A percentile compares a stretch with the other conserved stretches of the same genome.
Evolutionary conservation across 1,284 basidiomycete species (phyloP).

Genomic region (Sparassis latifolia): DNA sequence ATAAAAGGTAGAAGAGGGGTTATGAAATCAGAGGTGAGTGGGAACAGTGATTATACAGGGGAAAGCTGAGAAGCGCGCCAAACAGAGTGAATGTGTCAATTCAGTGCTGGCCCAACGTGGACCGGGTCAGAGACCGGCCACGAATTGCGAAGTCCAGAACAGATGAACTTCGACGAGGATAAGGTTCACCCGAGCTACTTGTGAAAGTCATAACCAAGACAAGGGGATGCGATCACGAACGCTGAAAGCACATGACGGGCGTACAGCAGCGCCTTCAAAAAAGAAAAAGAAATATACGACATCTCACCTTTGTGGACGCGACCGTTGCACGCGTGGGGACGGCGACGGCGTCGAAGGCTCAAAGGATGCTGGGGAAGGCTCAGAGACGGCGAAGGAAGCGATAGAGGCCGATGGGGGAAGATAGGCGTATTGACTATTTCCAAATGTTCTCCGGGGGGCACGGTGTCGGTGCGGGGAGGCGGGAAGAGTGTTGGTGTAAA

Average conservation of each 20-base stretch:
- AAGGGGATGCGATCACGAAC: no score
- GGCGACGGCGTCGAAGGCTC: conserved; percentile 19
- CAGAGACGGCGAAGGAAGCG: conserved; percentile 10
- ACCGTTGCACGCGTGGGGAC: conserved; percentile 19
- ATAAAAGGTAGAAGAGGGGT: conserved; percentile 9
- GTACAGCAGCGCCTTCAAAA: not conserved
- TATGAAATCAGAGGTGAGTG: conserved; percentile 4
- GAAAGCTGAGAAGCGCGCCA: no score
- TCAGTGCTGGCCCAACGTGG: no score
- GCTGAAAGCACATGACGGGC: conserved; percentile 3
- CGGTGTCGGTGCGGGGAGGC: conserved; percentile 13
- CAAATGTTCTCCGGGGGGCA: conserved; percentile 4
- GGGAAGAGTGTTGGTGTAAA: conserved; percentile 7
- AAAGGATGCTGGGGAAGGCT: not conserved
- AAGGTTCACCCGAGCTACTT: conserved; percentile 9
- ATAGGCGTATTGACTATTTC: conserved; percentile 8
- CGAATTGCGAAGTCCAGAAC: no score
- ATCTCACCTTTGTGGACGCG: conserved; percentile 22
- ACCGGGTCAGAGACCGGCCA: no score
- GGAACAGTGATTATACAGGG: no score
- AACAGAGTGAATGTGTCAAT: no score
- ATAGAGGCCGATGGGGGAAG: conserved; percentile 14
- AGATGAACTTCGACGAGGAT: conserved; percentile 9
- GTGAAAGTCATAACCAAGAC: not conserved
- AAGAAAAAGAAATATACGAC: conserved; percentile 13